Base-by-base conservation (phyloP, 1,284 basidiomycete genomes). In the Dichomitus squalens region DNA sequence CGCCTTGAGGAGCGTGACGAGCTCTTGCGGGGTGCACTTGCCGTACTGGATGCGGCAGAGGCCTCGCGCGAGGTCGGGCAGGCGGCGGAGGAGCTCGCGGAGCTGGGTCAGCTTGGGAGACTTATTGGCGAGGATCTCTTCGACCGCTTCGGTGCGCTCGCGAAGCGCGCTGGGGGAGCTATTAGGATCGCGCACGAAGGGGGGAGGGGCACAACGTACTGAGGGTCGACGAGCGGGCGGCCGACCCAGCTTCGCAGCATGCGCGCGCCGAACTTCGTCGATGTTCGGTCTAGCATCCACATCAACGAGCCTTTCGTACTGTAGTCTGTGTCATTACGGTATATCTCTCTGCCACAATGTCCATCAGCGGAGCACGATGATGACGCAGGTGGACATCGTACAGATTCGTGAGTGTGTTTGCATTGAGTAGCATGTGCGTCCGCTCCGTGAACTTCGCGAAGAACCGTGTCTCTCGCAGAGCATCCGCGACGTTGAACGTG, bases 1-100 rank as follows among this genome's bases (percentile, higher is more conserved):
- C 2, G 92, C 87, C 5, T 86, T 79, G 1, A 98, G 79, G 16
- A 98, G 78, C 4, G 85, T 76, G 0, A 87, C 84, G 4, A 98
- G 81, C 70, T 99, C 96, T 66, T 87, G 82, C 0, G 96, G 92
- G 0, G 89, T 90, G 55, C 92, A 93, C 88, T 95, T 92, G 48
- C 91, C 90, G 67, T 97, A 96, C 67, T 95, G 93, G 49, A 98
- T 90, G 29, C 94, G 79, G 56, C 90, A 92, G 12, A 98, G 76
- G 0, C 96, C 96, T 64, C 87, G 89, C 1, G 93, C 90, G 36
- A 99, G 84, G 70, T 99, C 96, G 0, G 95, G 95, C 25, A 96
- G 78, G 48, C 84, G 84, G 66, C 79, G 87, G 44, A 97, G 75
- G 11, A 90, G 72, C 39, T 85, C 79, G 11, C 92, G 86, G 33